phyloP scores from a whole-genome alignment of 495 filamentous ascomycete species.

The Staphylotrichum longicolle region DNA sequence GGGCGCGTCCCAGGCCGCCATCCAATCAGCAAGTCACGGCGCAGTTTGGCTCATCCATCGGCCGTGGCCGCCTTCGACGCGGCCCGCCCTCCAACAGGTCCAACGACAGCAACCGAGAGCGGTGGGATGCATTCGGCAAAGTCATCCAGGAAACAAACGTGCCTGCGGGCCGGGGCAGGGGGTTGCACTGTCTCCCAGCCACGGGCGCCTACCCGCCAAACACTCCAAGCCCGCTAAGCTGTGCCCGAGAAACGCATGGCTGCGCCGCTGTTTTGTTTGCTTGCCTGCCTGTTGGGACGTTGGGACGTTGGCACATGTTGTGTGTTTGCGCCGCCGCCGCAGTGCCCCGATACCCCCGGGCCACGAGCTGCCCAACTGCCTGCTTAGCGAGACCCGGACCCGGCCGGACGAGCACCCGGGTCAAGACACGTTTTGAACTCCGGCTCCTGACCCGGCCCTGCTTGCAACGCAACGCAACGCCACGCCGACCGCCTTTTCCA shows the following conservation, averaged over 20 bases:
- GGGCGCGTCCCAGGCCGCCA: constrained; percentile 19
- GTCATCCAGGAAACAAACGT: constrained; percentile 17
- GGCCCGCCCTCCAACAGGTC: constrained; percentile 24
- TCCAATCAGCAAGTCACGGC: constrained; percentile 20
- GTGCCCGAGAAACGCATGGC: constrained; percentile 25
- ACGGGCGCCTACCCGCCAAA: constrained; percentile 7
- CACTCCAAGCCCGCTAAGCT: constrained; percentile 5
- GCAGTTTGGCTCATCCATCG: constrained; percentile 14
- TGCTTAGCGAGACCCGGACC: constrained; percentile 19
- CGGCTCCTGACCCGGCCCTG: constrained; percentile 19
- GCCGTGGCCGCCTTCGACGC: constrained; percentile 24
- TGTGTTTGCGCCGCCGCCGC: constrained; percentile 6
- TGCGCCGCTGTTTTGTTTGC: constrained; percentile 15
- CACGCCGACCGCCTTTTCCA: constrained; percentile 1
- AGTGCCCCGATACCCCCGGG: constrained; percentile 4
- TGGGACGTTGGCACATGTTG: background rate
- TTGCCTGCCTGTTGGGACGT: constrained; percentile 12
- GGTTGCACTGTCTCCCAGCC: constrained; percentile 11
- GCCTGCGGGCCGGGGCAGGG: background rate
- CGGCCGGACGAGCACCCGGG: constrained; percentile 15
- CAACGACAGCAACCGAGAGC: constrained; percentile 11
- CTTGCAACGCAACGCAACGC: constrained; percentile 6
- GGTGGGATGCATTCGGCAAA: constrained; percentile 12
- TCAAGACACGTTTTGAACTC: constrained; percentile 17
- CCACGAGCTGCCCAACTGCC: background rate